phyloP scores from a whole-genome alignment of 2,329 filamentous ascomycete species.

The Colletotrichum paranaense region DNA sequence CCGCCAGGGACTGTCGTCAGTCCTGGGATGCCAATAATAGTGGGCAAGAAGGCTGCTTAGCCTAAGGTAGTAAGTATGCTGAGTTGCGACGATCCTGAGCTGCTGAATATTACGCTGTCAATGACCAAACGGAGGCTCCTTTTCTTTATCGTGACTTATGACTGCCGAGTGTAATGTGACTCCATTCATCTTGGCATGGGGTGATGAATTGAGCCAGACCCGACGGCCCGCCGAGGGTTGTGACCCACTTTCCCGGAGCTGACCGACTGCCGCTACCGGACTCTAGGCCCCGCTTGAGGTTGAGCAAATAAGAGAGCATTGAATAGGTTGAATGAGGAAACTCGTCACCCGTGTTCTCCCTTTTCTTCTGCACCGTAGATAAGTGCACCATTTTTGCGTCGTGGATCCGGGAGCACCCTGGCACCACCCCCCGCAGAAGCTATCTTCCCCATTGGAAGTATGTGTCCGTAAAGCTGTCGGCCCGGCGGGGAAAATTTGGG shows the following conservation, averaged over 20 bases:
- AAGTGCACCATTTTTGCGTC: background rate
- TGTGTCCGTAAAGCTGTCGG: background rate
- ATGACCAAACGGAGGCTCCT: background rate
- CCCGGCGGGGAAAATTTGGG: too few species aligned
- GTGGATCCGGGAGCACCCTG: background rate
- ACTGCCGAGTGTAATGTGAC: background rate
- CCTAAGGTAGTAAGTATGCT: too few species aligned
- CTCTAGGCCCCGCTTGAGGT: background rate
- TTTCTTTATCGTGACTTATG: background rate
- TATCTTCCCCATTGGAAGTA: background rate
- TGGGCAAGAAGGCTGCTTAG: background rate
- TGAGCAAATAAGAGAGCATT: background rate
- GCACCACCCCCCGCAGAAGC: background rate
- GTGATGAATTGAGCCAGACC: background rate
- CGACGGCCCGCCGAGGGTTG: background rate
- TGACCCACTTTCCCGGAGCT: background rate
- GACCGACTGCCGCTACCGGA: background rate
- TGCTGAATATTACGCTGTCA: background rate
- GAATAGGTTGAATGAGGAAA: background rate
- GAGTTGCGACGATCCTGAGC: background rate
- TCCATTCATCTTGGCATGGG: background rate
- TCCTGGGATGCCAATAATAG: background rate
- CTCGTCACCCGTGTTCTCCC: background rate
- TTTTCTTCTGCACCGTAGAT: background rate
- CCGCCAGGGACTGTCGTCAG: slow-evolving; percentile 1